phyloP scores from a whole-genome alignment of 352 stramenopile species.

The Globisporangium radiosum region DNA sequence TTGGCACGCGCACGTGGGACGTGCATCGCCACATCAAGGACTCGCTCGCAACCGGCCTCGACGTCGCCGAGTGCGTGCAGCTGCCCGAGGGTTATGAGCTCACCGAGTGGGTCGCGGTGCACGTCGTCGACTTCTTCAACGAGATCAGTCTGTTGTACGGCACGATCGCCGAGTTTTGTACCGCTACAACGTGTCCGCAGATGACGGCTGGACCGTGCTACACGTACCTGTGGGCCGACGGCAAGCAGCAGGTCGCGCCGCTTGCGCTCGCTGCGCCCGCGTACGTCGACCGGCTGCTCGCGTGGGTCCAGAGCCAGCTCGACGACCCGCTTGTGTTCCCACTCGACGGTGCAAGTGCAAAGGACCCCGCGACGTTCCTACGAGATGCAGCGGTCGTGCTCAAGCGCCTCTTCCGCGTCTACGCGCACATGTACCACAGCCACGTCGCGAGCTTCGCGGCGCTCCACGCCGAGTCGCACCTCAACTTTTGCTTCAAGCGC shows the following conservation, averaged over 20 bases:
- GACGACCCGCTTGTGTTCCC: slow-evolving; percentile 67
- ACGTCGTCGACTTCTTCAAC: slow-evolving; percentile 92
- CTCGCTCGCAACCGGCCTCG: slow-evolving; percentile 46
- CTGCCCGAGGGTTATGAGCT: slow-evolving; percentile 53
- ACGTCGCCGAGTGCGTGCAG: slow-evolving; percentile 56
- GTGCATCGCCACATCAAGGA: slow-evolving; percentile 68
- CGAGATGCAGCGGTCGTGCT: slow-evolving; percentile 79
- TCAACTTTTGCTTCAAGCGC: slow-evolving; percentile 97
- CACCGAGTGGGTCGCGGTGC: slow-evolving; percentile 68
- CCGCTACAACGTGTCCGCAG: slow-evolving; percentile 41
- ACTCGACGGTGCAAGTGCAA: slow-evolving; percentile 14
- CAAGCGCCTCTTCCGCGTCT: slow-evolving; percentile 95
- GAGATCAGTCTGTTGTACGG: slow-evolving; percentile 89
- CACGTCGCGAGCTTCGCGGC: slow-evolving; percentile 90
- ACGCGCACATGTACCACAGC: slow-evolving; percentile 95
- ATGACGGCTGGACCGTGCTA: slow-evolving; percentile 81
- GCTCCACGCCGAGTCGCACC: slow-evolving; percentile 89
- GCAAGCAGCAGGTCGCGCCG: slow-evolving; percentile 38
- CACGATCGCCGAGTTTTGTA: slow-evolving; percentile 84
- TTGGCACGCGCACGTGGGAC: slow-evolving; percentile 57
- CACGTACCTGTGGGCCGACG: slow-evolving; percentile 84
- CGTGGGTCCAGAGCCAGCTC: slow-evolving; percentile 84
- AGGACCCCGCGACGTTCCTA: slow-evolving; percentile 37
- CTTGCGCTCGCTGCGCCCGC: slow-evolving; percentile 58
- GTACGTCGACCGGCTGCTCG: slow-evolving; percentile 84